A percentile compares a stretch with the other conserved stretches of the same genome.
These are phyloP conservation scores for Stropharia rugosoannulata DNA, from an alignment of 768 basidiomycete genomes.

Conservation along the genomic window DNA sequence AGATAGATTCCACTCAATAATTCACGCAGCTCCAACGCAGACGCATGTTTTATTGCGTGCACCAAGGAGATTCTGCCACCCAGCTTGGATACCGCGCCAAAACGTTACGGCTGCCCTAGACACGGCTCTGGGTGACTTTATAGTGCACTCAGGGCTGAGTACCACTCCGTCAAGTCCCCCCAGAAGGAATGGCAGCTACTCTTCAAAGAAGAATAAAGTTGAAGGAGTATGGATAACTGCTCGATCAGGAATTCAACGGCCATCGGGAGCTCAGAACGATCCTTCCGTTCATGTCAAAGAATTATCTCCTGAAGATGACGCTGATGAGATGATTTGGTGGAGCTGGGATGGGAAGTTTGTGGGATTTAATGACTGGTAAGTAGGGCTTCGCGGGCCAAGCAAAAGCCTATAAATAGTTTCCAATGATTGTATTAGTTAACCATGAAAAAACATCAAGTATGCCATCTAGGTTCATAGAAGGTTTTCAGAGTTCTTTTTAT, in stretches of 20 bases:
- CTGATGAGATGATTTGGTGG: conserved; percentile 61
- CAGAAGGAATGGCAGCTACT: neutral
- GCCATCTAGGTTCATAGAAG: too few relatives aligned
- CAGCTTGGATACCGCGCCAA: conserved; percentile 47
- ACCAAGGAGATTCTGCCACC: conserved; percentile 44
- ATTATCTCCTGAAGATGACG: conserved; percentile 8
- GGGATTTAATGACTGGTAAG: conserved; percentile 51
- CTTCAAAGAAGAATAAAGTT: conserved; percentile 26
- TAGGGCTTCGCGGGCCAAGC: neutral
- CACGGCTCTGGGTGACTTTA: conserved; percentile 36
- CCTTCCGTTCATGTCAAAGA: neutral
- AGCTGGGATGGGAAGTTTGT: conserved; percentile 57
- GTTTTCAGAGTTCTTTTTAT: too few relatives aligned
- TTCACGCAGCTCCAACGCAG: conserved; percentile 38
- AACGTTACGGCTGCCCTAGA: conserved; percentile 39
- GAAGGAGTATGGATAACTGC: conserved; percentile 51
- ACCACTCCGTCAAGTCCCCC: neutral
- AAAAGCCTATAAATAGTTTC: too few relatives aligned
- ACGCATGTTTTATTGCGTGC: conserved; percentile 47
- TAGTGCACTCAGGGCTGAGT: conserved; percentile 30
- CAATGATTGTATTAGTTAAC: too few relatives aligned
- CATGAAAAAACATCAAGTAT: too few relatives aligned
- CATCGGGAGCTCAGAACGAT: neutral
- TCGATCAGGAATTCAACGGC: conserved; percentile 19
- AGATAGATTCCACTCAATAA: neutral